These are phyloP conservation scores for Jamesozyma hellenica DNA, from an alignment of 805 yeast genomes.

Conservation along the genomic window DNA sequence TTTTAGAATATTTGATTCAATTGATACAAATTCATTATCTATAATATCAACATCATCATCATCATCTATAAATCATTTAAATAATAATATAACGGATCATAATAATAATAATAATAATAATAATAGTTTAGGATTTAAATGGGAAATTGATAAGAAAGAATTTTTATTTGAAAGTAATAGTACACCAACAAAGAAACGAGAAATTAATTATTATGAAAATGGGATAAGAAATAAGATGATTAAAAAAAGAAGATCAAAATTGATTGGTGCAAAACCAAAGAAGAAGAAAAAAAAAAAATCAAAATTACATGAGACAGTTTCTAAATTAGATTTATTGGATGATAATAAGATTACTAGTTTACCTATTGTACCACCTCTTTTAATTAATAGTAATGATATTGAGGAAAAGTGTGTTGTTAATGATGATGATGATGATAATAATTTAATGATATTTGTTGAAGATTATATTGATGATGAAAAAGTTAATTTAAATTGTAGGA, in stretches of 20 bases:
- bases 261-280: slow-evolving; percentile 26
- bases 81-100: slow-evolving; percentile 1
- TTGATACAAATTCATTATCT: slow-evolving; percentile 22
- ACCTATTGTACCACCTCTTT: slow-evolving; percentile 24
- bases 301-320: slow-evolving; percentile 15
- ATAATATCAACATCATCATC: slow-evolving; percentile 17
- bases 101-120: slow-evolving; percentile 7
- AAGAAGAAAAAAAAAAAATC: slow-evolving; percentile 18
- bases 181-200: slow-evolving; percentile 22
- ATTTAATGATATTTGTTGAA: slow-evolving; percentile 24
- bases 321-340: slow-evolving; percentile 26
- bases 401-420: slow-evolving; percentile 16
- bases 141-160: slow-evolving; percentile 23
- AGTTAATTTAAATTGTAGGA: slow-evolving; percentile 4
- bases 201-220: neutral
- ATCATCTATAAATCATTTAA: slow-evolving; percentile 5
- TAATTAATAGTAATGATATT: neutral
- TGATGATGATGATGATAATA: slow-evolving; percentile 7
- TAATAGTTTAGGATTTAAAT: slow-evolving; percentile 14
- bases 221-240: neutral
- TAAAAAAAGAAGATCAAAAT: slow-evolving; percentile 16
- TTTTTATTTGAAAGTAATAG: slow-evolving; percentile 25
- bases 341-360: slow-evolving; percentile 22
- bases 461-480: slow-evolving; percentile 19
- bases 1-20: slow-evolving; percentile 17